Evolutionary conservation across 768 basidiomycete genomes (phyloP), one percentile per base, ranked within the genome.

Genomic region (Gloeostereum incarnatum): DNA sequence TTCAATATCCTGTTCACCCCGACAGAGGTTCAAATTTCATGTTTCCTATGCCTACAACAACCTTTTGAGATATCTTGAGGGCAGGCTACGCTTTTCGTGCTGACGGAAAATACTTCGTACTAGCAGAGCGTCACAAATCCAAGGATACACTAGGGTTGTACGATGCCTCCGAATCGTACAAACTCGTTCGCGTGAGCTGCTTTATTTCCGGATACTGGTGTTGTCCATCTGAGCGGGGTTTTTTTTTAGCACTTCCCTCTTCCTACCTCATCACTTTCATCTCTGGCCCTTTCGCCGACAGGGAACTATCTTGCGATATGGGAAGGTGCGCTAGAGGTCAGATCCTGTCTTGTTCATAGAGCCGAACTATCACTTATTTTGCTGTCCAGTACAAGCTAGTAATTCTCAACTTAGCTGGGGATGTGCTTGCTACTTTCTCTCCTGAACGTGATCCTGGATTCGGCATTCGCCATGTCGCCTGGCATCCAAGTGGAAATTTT

Each of bases 111-210:
- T 92, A 92, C 56, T 81, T 94, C 49, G 62, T 90, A 17, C 61
- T 94, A 4, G 90, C 84, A 4, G 92, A 96, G 54, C 71, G 88
- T 16, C 91, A 94, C 54, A 83, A 83, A 48, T 92, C 88, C 1
- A 91, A 83, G 56, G 91, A 94, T 50, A 83, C 81, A 0, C 54
- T 91, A 0, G 88, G 89, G 17, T 62, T 96, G 3, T 96, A 97
- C 53, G 90, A 94, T 50, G 65, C 74, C 3, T 49, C 66, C 2
- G 73, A 83, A 39, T 64, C 69, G 1, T 92, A 80, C 59, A 81
- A 76, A 47, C 65, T 89, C 16, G 73, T 81, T 37, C 69, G 84
- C 48, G 88, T 89, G 58, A 39, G 72, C 59, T 4, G 35, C 38
- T 21, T 42, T 41, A 5, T 31, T 22, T 37, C 31, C 6, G 27